Evolutionary conservation across 139 green algal species (phyloP).

Genomic region (Mychonastes homosphaera): DNA sequence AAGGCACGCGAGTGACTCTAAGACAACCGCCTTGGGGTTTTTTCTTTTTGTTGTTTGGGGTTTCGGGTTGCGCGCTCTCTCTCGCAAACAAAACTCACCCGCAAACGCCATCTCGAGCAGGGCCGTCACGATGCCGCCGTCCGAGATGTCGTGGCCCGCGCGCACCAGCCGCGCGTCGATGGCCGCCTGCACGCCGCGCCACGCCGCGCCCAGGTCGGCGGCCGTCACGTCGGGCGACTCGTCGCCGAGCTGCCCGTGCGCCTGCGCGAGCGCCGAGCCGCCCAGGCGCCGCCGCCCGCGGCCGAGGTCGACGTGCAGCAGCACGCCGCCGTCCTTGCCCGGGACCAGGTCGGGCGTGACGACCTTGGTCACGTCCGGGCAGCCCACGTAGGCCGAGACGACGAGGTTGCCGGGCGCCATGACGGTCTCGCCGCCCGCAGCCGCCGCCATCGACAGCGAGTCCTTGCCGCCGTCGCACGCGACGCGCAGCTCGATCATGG

Average conservation of each 20-base stretch:
- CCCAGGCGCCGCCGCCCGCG: conserved; percentile 60
- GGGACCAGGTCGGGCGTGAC: conserved; percentile 72
- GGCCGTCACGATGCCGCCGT: conserved; percentile 75
- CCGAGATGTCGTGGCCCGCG: conserved; percentile 90
- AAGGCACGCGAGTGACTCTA: conserved; percentile 28
- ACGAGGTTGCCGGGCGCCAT: conserved; percentile 95
- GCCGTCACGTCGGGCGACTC: conserved; percentile 71
- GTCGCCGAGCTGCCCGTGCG: conserved; percentile 53
- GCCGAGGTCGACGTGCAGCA: conserved; percentile 90
- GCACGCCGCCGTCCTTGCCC: conserved; percentile 27
- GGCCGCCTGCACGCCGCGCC: conserved; percentile 44
- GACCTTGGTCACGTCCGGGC: conserved; percentile 88
- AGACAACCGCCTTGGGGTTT: conserved; percentile 11
- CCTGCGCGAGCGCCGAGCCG: conserved; percentile 85
- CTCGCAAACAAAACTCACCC: too few relatives aligned
- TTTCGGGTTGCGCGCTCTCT: too few relatives aligned
- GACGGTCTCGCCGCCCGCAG: conserved; percentile 72
- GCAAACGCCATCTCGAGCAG: conserved; percentile 95
- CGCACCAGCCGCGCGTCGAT: conserved; percentile 52
- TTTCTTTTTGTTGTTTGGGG: too few relatives aligned
- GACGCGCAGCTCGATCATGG: conserved; percentile 76
- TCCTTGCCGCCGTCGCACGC: conserved; percentile 98
- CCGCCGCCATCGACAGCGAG: conserved; percentile 92
- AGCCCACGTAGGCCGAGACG: conserved; percentile 85
- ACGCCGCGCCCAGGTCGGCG: conserved; percentile 55